These are phyloP conservation scores for Oryza coarctata DNA, from an alignment of 176 grass and related monocot genomes.

Conservation along the genomic window DNA sequence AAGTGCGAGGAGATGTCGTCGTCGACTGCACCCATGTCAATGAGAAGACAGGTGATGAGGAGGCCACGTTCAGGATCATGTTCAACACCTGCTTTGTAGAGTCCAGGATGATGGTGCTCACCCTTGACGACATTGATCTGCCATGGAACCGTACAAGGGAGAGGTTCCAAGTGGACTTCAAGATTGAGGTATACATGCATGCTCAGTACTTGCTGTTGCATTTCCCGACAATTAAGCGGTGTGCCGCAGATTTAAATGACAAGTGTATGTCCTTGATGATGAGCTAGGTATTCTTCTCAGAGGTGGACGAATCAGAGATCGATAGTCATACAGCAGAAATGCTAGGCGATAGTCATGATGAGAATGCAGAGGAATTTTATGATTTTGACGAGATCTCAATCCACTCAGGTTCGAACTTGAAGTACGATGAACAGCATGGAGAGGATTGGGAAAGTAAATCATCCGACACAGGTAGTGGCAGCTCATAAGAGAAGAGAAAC, in stretches of 20 bases:
- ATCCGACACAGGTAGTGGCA: not conserved
- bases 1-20: constrained; percentile 52
- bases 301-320: constrained; percentile 29
- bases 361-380: constrained; percentile 41
- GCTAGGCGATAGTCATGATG: constrained; percentile 16
- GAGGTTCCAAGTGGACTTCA: constrained; percentile 50
- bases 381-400: constrained; percentile 45
- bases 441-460: not conserved
- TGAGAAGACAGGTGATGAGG: not conserved
- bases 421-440: not conserved
- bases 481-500: not conserved
- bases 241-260: not conserved
- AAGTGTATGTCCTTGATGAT: not conserved
- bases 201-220: not conserved
- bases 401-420: not conserved
- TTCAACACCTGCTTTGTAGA: constrained; percentile 59
- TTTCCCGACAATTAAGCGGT: not conserved
- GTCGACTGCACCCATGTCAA: constrained; percentile 49
- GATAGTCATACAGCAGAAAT: constrained; percentile 35
- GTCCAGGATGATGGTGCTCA: constrained; percentile 50
- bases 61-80: constrained; percentile 62
- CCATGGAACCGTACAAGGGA: constrained; percentile 38
- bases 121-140: constrained; percentile 55
- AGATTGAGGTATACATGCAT: constrained; percentile 42
- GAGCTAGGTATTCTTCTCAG: constrained; percentile 51